Conservation (phyloP, 768 basidiomycete genomes). For the Hericium alpestre region DNA sequence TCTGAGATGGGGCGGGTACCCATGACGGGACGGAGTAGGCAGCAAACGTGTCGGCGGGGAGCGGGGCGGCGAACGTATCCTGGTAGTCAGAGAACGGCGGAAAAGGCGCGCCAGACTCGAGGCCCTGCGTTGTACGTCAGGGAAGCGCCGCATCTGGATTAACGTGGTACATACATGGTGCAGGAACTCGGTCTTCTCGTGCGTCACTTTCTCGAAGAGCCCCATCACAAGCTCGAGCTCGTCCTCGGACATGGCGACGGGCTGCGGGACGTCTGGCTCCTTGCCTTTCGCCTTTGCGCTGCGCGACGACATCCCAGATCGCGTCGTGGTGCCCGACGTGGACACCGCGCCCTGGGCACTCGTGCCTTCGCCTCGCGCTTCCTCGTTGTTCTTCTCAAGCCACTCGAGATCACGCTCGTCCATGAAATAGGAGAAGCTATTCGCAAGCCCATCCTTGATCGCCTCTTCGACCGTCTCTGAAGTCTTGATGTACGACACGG, state of each 20-base stretch:
- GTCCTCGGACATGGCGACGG: conserved; percentile 72
- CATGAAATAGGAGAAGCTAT: conserved; percentile 84
- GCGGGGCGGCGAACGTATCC: conserved; percentile 48
- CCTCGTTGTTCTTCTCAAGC: conserved; percentile 86
- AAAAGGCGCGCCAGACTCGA: conserved; percentile 59
- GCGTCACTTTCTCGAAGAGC: conserved; percentile 81
- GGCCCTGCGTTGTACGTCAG: conserved; percentile 29
- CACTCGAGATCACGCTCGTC: conserved; percentile 94
- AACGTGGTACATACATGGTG: conserved; percentile 59
- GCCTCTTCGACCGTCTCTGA: conserved; percentile 83
- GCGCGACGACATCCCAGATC: conserved; percentile 28
- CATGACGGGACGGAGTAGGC: conserved; percentile 55
- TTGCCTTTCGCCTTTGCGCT: conserved; percentile 80
- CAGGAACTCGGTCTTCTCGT: conserved; percentile 81
- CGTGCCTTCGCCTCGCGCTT: conserved; percentile 77
- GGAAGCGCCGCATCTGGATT: neutral
- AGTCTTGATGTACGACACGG: conserved; percentile 65
- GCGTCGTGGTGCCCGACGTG: conserved; percentile 42
- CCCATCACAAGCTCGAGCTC: conserved; percentile 96
- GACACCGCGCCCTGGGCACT: conserved; percentile 65
- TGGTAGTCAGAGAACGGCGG: conserved; percentile 68
- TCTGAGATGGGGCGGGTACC: conserved; percentile 50
- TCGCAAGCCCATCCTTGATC: conserved; percentile 45
- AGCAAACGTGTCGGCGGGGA: conserved; percentile 58
- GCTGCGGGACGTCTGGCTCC: conserved; percentile 59